A percentile compares a stretch with the other conserved stretches of the same genome.
Evolutionary conservation across 1,139 yeast species (phyloP).

Genomic region (Kodamaea sp.): DNA sequence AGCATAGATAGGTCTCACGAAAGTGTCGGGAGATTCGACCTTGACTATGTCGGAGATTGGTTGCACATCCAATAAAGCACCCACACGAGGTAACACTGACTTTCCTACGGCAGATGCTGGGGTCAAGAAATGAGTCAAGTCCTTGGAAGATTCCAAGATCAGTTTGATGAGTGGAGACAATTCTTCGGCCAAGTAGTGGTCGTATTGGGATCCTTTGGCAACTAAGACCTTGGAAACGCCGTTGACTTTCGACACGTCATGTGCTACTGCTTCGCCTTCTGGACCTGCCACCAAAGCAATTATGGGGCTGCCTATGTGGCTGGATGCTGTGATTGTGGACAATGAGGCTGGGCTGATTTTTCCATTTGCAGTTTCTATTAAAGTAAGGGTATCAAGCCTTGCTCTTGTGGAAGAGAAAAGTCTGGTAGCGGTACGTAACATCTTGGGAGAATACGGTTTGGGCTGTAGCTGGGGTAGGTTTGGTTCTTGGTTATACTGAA

Average conservation of each 20-base stretch:
- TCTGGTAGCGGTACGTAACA: slow-evolving; percentile 28
- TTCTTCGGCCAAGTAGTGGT: slow-evolving; percentile 65
- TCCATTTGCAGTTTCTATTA: slow-evolving; percentile 63
- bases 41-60: slow-evolving; percentile 81
- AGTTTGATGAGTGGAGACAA: slow-evolving; percentile 58
- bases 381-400: slow-evolving; percentile 60
- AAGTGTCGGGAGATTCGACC: slow-evolving; percentile 67
- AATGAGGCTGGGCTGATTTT: slow-evolving; percentile 66
- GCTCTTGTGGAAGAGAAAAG: slow-evolving; percentile 29
- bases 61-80: slow-evolving; percentile 82
- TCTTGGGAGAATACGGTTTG: slow-evolving; percentile 4
- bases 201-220: slow-evolving; percentile 50
- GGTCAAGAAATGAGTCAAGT: slow-evolving; percentile 69
- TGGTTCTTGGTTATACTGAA: too few relatives aligned
- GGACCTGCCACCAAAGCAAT: slow-evolving; percentile 64
- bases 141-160: slow-evolving; percentile 43
- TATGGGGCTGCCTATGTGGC: slow-evolving; percentile 61
- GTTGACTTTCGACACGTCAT: slow-evolving; percentile 38
- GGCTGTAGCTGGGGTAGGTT: too few relatives aligned
- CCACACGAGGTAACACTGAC: slow-evolving; percentile 81
- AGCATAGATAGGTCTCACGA: slow-evolving; percentile 92
- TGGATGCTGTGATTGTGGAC: slow-evolving; percentile 67
- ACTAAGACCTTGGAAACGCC: slow-evolving; percentile 51
- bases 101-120: slow-evolving; percentile 89
- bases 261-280: slow-evolving; percentile 42